phyloP scores from a whole-genome alignment of 2,329 filamentous ascomycete genomes.

The Fusarium metavorans region DNA sequence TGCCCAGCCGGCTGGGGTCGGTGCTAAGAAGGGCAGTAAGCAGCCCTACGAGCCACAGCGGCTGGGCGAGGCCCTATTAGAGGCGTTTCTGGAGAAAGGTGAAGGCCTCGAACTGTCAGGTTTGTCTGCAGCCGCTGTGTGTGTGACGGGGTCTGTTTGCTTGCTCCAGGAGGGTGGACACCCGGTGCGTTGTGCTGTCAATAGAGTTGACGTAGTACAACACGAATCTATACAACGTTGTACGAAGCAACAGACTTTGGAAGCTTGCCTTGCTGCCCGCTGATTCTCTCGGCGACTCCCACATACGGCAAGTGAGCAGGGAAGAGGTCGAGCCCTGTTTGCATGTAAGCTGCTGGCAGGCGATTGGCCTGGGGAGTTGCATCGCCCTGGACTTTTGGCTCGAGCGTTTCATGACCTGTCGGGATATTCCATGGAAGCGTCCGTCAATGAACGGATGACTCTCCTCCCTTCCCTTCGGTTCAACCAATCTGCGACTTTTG shows the following conservation, averaged over 20 bases:
- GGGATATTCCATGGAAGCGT: conserved; percentile 1
- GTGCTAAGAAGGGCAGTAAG: conserved; percentile 5
- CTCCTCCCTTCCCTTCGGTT: not conserved
- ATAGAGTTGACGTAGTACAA: not conserved
- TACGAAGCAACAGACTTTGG: not conserved
- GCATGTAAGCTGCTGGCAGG: not conserved
- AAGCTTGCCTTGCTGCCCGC: conserved; percentile 3
- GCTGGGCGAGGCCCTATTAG: conserved; percentile 8
- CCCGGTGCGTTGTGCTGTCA: not conserved
- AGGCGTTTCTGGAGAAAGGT: not conserved
- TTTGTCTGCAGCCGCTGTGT: not conserved
- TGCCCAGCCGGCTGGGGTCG: not conserved
- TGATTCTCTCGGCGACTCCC: conserved; percentile 31
- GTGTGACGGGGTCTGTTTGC: not conserved
- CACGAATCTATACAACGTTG: not conserved
- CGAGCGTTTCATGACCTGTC: conserved; percentile 30
- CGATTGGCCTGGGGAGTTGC: conserved; percentile 16
- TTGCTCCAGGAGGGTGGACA: not conserved
- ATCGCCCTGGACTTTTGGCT: conserved; percentile 26
- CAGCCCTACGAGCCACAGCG: conserved; percentile 42
- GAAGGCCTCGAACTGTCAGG: not conserved
- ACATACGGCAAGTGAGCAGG: conserved; percentile 24
- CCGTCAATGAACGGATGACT: conserved; percentile 1
- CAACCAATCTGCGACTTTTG: not conserved
- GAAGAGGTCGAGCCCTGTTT: conserved; percentile 1